Conservation (phyloP, 2,329 filamentous ascomycete genomes). For the Calonectria leucothoes region DNA sequence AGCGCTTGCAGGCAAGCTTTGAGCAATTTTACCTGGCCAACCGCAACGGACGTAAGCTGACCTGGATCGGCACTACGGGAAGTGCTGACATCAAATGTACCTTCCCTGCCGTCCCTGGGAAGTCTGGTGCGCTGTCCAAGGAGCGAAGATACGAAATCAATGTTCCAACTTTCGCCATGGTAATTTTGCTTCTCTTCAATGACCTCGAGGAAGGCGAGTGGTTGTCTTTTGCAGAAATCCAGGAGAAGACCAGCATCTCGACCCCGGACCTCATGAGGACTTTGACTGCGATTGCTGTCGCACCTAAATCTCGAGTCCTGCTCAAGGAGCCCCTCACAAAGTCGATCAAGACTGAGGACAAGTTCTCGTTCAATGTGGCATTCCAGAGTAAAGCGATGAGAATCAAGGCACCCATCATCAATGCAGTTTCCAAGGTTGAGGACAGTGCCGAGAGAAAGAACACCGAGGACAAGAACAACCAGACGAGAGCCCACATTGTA, state of each 20-base stretch:
- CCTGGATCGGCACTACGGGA: constrained; percentile 79
- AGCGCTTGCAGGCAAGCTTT: constrained; percentile 83
- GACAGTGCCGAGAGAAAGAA: constrained; percentile 74
- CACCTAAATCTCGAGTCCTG: constrained; percentile 84
- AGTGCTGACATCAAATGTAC: constrained; percentile 87
- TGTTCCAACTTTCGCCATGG: constrained; percentile 92
- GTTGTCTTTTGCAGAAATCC: constrained; percentile 80
- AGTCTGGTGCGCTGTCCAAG: constrained; percentile 69
- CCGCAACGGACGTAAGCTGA: constrained; percentile 88
- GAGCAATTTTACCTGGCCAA: constrained; percentile 89
- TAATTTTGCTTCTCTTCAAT: constrained; percentile 92
- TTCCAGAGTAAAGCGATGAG: constrained; percentile 87
- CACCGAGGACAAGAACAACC: constrained; percentile 81
- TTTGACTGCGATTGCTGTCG: constrained; percentile 83
- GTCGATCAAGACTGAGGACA: constrained; percentile 79
- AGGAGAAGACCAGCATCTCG: constrained; percentile 84
- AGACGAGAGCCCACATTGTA: constrained; percentile 76
- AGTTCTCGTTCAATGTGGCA: constrained; percentile 83
- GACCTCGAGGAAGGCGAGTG: constrained; percentile 67
- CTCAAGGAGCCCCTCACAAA: constrained; percentile 85
- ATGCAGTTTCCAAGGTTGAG: constrained; percentile 85
- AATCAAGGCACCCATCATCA: constrained; percentile 90
- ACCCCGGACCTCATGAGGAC: constrained; percentile 79
- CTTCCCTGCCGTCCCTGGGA: constrained; percentile 79
- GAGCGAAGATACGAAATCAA: constrained; percentile 89